phyloP scores from a whole-genome alignment of 2,329 filamentous ascomycete genomes.

The Akanthomyces lecanii region DNA sequence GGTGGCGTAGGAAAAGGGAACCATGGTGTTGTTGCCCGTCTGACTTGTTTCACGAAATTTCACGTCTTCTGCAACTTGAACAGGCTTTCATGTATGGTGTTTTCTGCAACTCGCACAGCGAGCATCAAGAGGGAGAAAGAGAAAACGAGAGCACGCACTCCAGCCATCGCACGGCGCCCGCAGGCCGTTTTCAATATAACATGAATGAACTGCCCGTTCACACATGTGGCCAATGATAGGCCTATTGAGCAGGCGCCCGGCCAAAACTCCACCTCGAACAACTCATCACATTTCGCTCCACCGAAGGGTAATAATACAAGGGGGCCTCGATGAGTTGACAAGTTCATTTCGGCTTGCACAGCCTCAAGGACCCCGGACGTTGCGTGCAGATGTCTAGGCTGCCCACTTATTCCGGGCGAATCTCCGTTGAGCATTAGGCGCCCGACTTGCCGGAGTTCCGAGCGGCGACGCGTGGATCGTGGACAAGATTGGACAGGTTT shows the following conservation, averaged over 20 bases:
- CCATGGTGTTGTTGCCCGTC: not conserved
- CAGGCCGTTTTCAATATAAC: no score
- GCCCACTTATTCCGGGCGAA: slow-evolving; percentile 11
- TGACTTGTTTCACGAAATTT: not conserved
- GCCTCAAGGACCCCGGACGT: slow-evolving; percentile 5
- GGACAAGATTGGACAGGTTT: not conserved
- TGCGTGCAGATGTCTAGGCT: not conserved
- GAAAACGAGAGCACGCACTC: no score
- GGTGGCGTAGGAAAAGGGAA: not conserved
- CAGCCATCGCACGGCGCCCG: not conserved
- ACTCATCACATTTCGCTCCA: not conserved
- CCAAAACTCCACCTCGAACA: not conserved
- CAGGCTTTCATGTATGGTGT: not conserved
- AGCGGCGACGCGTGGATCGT: not conserved
- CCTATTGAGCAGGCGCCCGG: not conserved
- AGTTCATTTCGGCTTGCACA: not conserved
- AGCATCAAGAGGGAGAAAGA: not conserved
- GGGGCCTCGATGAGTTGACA: not conserved
- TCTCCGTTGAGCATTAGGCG: slow-evolving; percentile 12
- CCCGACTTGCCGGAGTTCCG: slow-evolving; percentile 14
- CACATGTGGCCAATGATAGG: not conserved
- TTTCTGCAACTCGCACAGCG: slow-evolving; percentile 2
- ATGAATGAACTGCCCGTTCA: not conserved
- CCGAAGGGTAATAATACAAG: not conserved
- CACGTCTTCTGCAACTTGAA: not conserved